These are phyloP conservation scores for Tardiomyces digboiensis DNA, from an alignment of 1,139 yeast species.

Conservation along the genomic window DNA sequence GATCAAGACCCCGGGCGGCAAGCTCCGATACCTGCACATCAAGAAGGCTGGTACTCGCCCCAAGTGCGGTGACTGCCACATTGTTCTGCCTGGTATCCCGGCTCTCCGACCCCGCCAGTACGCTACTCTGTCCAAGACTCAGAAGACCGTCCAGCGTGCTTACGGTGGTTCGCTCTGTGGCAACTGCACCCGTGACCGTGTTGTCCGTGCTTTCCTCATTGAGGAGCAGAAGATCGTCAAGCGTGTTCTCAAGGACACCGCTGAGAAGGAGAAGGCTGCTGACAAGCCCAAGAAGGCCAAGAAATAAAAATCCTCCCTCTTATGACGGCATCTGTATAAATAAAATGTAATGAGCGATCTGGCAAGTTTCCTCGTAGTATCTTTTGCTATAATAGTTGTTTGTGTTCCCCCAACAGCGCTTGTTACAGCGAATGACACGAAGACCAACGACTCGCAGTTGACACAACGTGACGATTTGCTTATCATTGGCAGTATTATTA, in stretches of 20 bases:
- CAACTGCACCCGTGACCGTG: conserved; percentile 97
- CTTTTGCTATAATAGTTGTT: no score
- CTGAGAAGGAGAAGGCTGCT: conserved; percentile 70
- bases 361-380: no score
- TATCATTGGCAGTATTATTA: no score
- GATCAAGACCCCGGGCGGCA: conserved; percentile 99
- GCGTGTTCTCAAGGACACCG: conserved; percentile 95
- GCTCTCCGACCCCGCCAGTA: conserved; percentile 97
- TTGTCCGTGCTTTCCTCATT: conserved; percentile 97
- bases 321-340: conserved; percentile 1
- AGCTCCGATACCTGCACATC: conserved; percentile 94
- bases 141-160: conserved; percentile 98
- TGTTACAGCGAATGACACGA: no score
- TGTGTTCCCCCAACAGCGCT: no score
- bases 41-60: conserved; percentile 94
- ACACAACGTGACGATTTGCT: no score
- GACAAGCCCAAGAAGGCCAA: conserved; percentile 26
- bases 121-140: conserved; percentile 91
- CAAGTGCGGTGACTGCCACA: conserved; percentile 99
- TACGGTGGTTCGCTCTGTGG: conserved; percentile 99
- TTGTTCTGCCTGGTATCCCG: conserved; percentile 77
- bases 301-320: conserved; percentile 5
- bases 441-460: no score
- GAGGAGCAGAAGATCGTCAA: conserved; percentile 99
- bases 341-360: not conserved